phyloP scores from a whole-genome alignment of 2,329 filamentous ascomycete species.

The Alternaria alternata region DNA sequence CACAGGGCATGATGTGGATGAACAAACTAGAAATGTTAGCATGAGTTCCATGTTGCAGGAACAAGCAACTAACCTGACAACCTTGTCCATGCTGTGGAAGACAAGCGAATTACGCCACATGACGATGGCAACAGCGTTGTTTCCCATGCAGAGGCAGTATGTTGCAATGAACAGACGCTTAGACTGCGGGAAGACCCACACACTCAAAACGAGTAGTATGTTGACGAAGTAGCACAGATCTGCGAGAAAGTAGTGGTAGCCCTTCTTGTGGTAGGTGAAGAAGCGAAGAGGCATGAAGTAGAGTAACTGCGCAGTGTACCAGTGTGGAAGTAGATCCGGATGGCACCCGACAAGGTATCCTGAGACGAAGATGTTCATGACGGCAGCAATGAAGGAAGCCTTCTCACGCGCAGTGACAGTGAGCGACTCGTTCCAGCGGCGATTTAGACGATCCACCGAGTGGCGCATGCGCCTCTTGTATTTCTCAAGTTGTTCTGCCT shows the following conservation, averaged over 20 bases:
- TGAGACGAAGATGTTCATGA: constrained; percentile 96
- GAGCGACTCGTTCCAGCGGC: constrained; percentile 88
- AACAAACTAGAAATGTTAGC: constrained; percentile 70
- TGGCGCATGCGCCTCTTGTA: constrained; percentile 87
- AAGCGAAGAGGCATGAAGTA: constrained; percentile 98
- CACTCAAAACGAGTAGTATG: constrained; percentile 77
- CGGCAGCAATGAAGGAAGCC: constrained; percentile 92
- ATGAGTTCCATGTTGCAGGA: not conserved
- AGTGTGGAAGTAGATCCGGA: constrained; percentile 86
- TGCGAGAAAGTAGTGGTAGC: constrained; percentile 90
- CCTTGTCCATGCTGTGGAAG: constrained; percentile 98
- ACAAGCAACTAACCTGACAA: constrained; percentile 70
- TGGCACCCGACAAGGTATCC: constrained; percentile 90
- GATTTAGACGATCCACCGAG: constrained; percentile 86
- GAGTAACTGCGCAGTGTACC: constrained; percentile 86
- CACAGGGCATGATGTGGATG: constrained; percentile 99
- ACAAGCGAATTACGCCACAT: constrained; percentile 99
- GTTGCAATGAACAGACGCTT: constrained; percentile 91
- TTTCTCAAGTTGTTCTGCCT: constrained; percentile 90
- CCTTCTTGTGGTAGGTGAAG: constrained; percentile 88
- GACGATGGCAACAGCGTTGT: constrained; percentile 96
- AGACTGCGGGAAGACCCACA: constrained; percentile 91
- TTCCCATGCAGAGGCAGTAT: constrained; percentile 92
- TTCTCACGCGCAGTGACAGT: constrained; percentile 91
- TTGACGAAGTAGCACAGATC: constrained; percentile 99